Conservation (phyloP, 2,329 filamentous ascomycete species). For the Sporothrix mexicana region DNA sequence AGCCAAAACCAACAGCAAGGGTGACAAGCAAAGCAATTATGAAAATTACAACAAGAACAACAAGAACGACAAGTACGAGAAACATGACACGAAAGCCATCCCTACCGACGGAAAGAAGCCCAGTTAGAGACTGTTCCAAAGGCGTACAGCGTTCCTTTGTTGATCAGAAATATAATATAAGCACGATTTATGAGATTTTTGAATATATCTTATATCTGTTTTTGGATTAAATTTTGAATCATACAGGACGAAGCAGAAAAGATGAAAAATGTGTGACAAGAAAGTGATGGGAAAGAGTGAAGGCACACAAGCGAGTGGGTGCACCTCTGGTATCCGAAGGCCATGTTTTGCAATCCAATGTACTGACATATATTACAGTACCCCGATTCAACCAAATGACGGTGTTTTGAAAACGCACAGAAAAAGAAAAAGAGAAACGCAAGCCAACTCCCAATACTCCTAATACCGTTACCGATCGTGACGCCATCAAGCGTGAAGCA, state of each 20-base stretch:
- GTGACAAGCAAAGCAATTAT: background rate
- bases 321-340: conserved; percentile 28
- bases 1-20: background rate
- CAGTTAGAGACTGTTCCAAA: background rate
- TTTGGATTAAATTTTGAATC: background rate
- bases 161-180: background rate
- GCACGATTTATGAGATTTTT: background rate
- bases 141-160: too few species aligned
- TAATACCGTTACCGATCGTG: background rate
- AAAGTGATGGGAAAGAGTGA: background rate
- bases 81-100: background rate
- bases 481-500: background rate
- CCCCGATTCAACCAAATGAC: background rate
- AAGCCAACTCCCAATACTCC: conserved; percentile 16
- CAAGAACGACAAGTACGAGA: background rate
- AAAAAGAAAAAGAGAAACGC: background rate
- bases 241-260: background rate
- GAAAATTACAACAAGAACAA: background rate
- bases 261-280: background rate
- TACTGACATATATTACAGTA: background rate
- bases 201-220: background rate
- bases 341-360: background rate
- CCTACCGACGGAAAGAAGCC: background rate
- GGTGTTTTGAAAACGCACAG: background rate
- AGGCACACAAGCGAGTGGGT: conserved; percentile 25